A percentile compares a stretch with the other conserved stretches of the same genome.
phyloP scores from a whole-genome alignment of 441 rosid genomes.

The Gossypium trilobum region DNA sequence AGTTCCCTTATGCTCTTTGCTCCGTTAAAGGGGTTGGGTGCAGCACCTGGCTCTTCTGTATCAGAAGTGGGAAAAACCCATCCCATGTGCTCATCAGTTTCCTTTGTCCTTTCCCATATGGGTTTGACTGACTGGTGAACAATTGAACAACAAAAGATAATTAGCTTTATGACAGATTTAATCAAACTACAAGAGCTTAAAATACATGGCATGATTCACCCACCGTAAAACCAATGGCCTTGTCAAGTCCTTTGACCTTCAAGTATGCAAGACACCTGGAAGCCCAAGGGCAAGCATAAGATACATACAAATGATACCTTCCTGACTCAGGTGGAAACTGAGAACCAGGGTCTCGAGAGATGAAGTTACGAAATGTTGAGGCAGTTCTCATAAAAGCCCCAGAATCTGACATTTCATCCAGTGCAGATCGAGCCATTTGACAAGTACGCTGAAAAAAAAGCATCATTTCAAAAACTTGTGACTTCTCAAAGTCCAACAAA shows the following conservation, averaged over 20 bases:
- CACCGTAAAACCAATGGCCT: slow-evolving; percentile 67
- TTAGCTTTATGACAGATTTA: slow-evolving; percentile 10
- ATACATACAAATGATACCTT: slow-evolving; percentile 84
- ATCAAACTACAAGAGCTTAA: neutral
- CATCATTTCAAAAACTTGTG: neutral
- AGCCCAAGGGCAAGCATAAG: slow-evolving; percentile 98
- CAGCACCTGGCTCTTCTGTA: slow-evolving; percentile 67
- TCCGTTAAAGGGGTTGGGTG: slow-evolving; percentile 55
- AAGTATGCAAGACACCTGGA: slow-evolving; percentile 72
- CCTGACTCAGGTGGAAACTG: slow-evolving; percentile 74
- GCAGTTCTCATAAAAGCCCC: slow-evolving; percentile 73
- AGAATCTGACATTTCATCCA: slow-evolving; percentile 59
- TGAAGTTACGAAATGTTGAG: slow-evolving; percentile 64
- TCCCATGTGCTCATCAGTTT: slow-evolving; percentile 76
- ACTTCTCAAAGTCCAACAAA: neutral
- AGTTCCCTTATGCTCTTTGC: slow-evolving; percentile 62
- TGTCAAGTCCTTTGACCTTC: slow-evolving; percentile 74
- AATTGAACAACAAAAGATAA: slow-evolving; percentile 13
- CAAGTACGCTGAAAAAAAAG: slow-evolving; percentile 16
- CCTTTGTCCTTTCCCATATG: slow-evolving; percentile 79
- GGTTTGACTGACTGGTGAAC: slow-evolving; percentile 59
- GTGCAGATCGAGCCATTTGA: slow-evolving; percentile 65
- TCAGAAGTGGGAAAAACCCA: slow-evolving; percentile 67
- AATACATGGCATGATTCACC: slow-evolving; percentile 17
- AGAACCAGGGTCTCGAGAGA: slow-evolving; percentile 49